Percentiles rank a stretch among this genome's conserved stretches.
These are phyloP conservation scores for Lentinula sp. DNA, from an alignment of 768 basidiomycete species.

Conservation along the genomic window DNA sequence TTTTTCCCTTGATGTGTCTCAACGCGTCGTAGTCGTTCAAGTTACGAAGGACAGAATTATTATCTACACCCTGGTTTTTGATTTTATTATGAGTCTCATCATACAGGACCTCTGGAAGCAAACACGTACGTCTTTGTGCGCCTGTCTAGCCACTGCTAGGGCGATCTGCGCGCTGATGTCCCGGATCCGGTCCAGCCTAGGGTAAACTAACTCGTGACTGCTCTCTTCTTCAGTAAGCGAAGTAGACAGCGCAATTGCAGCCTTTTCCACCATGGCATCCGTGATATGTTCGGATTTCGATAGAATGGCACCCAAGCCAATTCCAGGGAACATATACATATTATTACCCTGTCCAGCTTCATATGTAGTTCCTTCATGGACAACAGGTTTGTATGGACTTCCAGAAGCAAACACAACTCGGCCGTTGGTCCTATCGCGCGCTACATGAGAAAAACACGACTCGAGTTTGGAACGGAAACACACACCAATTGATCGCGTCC, in stretches of 20 bases:
- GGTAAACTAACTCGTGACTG: slow-evolving; percentile 55
- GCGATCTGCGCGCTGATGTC: slow-evolving; percentile 62
- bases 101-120: background rate
- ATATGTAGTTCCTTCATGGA: slow-evolving; percentile 37
- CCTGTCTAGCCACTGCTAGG: slow-evolving; percentile 52
- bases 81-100: background rate
- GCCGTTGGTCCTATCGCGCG: slow-evolving; percentile 48
- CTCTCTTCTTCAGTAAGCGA: slow-evolving; percentile 52
- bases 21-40: slow-evolving; percentile 41
- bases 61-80: slow-evolving; percentile 34
- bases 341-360: slow-evolving; percentile 80
- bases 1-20: slow-evolving; percentile 45
- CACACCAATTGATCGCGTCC: slow-evolving; percentile 54
- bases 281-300: slow-evolving; percentile 54
- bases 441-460: background rate
- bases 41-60: slow-evolving; percentile 39
- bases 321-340: slow-evolving; percentile 63
- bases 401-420: slow-evolving; percentile 68
- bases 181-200: slow-evolving; percentile 59
- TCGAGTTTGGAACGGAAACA: background rate
- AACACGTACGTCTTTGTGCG: slow-evolving; percentile 53
- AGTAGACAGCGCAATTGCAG: slow-evolving; percentile 53
- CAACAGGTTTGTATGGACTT: slow-evolving; percentile 55
- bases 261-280: slow-evolving; percentile 63
- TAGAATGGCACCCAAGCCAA: slow-evolving; percentile 60